Evolutionary conservation across 257 asterid genomes (phyloP).

Genomic region (Nicotiana knightiana): DNA sequence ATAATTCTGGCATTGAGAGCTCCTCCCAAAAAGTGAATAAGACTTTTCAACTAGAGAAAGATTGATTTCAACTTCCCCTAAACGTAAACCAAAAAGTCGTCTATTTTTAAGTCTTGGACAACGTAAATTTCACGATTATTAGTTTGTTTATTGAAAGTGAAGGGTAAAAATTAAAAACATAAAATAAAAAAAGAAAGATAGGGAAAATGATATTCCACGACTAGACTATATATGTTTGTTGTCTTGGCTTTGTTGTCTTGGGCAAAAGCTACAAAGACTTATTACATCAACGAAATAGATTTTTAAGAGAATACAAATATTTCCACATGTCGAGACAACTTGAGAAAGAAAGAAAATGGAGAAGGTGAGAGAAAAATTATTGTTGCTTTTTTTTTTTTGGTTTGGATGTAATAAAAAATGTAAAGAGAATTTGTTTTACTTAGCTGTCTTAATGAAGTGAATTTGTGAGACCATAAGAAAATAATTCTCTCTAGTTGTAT

Average conservation of each 20-base stretch:
- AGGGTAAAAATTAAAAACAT: neutral
- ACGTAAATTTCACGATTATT: neutral
- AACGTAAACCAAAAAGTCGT: neutral
- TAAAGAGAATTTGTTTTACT: neutral
- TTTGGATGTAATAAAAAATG: neutral
- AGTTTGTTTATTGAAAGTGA: neutral
- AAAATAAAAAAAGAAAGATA: neutral
- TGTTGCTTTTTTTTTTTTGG: neutral
- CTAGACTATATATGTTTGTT: neutral
- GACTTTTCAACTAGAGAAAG: neutral
- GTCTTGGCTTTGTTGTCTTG: slow-evolving; percentile 1
- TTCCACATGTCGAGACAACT: neutral
- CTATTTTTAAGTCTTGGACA: neutral
- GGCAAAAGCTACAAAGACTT: neutral
- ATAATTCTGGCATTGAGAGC: too few relatives aligned
- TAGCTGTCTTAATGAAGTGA: neutral
- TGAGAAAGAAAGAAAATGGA: neutral
- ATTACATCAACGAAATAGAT: neutral
- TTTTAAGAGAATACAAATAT: neutral
- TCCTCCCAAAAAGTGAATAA: too few relatives aligned
- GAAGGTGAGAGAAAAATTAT: neutral
- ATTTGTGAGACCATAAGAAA: neutral
- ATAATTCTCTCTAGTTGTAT: neutral
- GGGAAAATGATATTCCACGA: neutral
- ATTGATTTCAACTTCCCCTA: neutral